Evolutionary conservation across 345 rosid species (phyloP).

Genomic region (Lenwebbia sp.): DNA sequence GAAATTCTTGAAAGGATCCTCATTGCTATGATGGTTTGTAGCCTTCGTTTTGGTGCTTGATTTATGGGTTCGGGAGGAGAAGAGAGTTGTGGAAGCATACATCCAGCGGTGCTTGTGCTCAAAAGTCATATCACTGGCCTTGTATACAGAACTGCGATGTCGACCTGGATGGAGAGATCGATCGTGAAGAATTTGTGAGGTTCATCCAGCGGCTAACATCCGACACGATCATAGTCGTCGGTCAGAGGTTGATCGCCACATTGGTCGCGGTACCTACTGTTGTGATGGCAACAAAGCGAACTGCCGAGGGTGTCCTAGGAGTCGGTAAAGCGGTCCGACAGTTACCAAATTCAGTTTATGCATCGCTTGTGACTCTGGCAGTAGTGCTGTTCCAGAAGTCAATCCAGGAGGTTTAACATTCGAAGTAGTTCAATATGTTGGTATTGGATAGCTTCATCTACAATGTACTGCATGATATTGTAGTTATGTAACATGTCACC

Average conservation of each 20-base stretch:
- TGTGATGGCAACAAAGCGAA: slow-evolving; percentile 67
- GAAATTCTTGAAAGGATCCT: not conserved
- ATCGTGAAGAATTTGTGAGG: slow-evolving; percentile 60
- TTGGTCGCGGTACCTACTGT: slow-evolving; percentile 71
- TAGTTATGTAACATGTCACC: not conserved
- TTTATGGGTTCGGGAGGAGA: not conserved
- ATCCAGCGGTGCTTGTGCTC: not conserved
- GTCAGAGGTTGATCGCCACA: slow-evolving; percentile 58
- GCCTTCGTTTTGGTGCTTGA: not conserved
- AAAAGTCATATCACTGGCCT: not conserved
- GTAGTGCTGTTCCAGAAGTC: slow-evolving; percentile 44
- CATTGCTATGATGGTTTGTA: not conserved
- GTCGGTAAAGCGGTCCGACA: slow-evolving; percentile 69
- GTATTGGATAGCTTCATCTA: not conserved
- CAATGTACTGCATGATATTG: not conserved
- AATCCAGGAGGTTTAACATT: not conserved
- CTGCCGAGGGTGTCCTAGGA: slow-evolving; percentile 62
- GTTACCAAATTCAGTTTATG: slow-evolving; percentile 61
- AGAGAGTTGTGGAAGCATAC: not conserved
- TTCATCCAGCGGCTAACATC: slow-evolving; percentile 41
- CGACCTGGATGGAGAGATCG: slow-evolving; percentile 59
- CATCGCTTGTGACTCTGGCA: slow-evolving; percentile 71
- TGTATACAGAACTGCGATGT: slow-evolving; percentile 44
- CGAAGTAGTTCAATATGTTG: not conserved
- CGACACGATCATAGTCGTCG: slow-evolving; percentile 39